Evolutionary conservation across 2,329 filamentous ascomycete species (phyloP), one percentile per base, ranked within the genome.

Genomic region (Arthrobotrys pseudoclavata): DNA sequence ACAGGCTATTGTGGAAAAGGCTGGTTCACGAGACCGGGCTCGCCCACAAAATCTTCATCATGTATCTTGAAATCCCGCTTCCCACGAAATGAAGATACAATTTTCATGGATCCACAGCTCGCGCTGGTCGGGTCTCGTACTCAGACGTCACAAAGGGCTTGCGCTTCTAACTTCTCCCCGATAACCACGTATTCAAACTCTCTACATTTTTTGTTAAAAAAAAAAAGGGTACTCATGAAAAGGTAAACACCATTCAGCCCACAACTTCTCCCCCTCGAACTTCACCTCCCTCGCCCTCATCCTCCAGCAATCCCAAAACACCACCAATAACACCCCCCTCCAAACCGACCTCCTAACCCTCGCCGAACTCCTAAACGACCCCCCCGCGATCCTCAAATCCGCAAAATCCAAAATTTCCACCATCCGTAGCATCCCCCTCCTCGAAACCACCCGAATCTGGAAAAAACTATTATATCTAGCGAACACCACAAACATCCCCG

Each of bases 211-310:
- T 31, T 31, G 29, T 31, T 31, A 31, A 4, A 31, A 31, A n/a
- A n/a, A n/a, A n/a, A n/a, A n/a, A n/a, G n/a, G n/a, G n/a, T n/a
- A n/a, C n/a, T n/a, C n/a, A n/a, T n/a, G n/a, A n/a, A n/a, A n/a
- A 24, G 15, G 3, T 1, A 48, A 22, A 48, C 13, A 24, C 13
- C 50, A 34, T 20, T 22, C 15, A 77, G 74, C 52, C 3, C 60
- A 69, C 45, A 68, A 55, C 52, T 77, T 77, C 53, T 22, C 42
- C n/a, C 67, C 67, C 6, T 71, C 74, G 37, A 77, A 77, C 37
- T 68, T 77, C 61, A 61, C 61, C 31, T 60, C 60, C 31, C 67
- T 77, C 42, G 74, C 74, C 31, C 37, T 45, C 52, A 61, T 77
- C 67, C 45, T 71, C 24, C 42, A 62, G 31, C 26, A 20, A 29